Conservation (phyloP, 495 filamentous ascomycete species). For the Tetracladium setigerum region DNA sequence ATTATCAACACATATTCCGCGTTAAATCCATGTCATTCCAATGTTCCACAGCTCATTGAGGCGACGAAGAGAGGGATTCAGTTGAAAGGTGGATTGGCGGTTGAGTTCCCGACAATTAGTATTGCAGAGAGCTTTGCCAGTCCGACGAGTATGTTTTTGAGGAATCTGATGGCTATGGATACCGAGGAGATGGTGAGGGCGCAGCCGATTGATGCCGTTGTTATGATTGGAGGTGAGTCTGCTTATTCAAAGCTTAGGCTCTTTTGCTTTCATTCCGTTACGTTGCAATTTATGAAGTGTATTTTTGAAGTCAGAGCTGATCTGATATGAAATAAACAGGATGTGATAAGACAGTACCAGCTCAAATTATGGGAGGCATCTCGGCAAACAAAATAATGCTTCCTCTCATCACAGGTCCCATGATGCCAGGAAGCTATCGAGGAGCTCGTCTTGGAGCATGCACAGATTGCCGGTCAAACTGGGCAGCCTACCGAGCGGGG, state of each 20-base stretch:
- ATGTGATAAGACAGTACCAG: constrained; percentile 63
- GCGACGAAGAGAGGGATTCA: constrained; percentile 56
- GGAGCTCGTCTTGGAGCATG: constrained; percentile 55
- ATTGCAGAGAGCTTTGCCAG: constrained; percentile 54
- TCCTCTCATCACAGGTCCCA: constrained; percentile 56
- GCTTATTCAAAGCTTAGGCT: background rate
- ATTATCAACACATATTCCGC: constrained; percentile 59
- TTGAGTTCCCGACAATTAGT: constrained; percentile 63
- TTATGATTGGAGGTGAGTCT: constrained; percentile 53
- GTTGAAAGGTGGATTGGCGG: constrained; percentile 49
- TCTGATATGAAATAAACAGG: constrained; percentile 23
- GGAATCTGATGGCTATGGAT: constrained; percentile 67
- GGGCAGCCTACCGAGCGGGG: constrained; percentile 55
- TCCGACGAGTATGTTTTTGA: constrained; percentile 61
- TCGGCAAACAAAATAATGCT: constrained; percentile 62
- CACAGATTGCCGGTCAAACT: constrained; percentile 61
- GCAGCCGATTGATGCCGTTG: constrained; percentile 55
- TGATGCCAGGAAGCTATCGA: constrained; percentile 57
- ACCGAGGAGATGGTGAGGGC: constrained; percentile 64
- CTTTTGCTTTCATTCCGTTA: no score
- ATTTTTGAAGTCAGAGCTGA: no score
- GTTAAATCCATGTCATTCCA: constrained; percentile 64
- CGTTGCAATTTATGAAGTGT: no score
- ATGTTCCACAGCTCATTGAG: constrained; percentile 59
- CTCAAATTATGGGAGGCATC: constrained; percentile 62